These are phyloP conservation scores for Strigomonas oncopelti DNA, from an alignment of 208 protist species.

Conservation along the genomic window DNA sequence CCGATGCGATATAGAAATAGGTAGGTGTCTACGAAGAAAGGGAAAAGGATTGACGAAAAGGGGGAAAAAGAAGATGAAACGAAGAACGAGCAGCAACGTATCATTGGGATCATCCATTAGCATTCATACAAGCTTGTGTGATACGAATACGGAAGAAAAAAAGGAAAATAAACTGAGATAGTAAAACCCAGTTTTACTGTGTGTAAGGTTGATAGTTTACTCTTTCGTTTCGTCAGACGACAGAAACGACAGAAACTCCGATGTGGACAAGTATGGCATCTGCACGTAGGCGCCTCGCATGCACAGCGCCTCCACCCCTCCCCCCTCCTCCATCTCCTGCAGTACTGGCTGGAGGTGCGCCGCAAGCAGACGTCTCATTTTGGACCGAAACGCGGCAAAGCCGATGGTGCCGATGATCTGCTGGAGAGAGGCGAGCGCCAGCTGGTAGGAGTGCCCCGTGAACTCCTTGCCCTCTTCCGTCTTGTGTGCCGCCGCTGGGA, in stretches of 20 bases:
- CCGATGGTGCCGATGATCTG: constrained; percentile 30
- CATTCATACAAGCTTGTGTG: no score
- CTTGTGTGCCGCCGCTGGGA: background rate
- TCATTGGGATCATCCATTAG: constrained; percentile 1
- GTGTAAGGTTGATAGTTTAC: background rate
- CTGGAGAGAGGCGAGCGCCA: constrained; percentile 35
- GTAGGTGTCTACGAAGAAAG: background rate
- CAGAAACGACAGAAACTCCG: constrained; percentile 12
- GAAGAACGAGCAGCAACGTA: constrained; percentile 2
- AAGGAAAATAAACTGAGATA: background rate
- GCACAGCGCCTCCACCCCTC: constrained; percentile 16
- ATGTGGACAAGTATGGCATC: constrained; percentile 21
- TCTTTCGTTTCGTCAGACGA: background rate
- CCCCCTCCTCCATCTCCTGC: constrained; percentile 15
- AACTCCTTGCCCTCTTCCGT: constrained; percentile 67
- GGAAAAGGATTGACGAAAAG: constrained; percentile 14
- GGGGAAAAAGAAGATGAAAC: constrained; percentile 17
- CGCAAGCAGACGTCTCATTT: constrained; percentile 29
- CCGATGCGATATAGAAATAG: background rate
- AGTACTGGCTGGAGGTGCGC: constrained; percentile 20
- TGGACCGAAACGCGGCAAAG: constrained; percentile 29
- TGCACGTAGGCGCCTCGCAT: constrained; percentile 8
- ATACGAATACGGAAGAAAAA: no score
- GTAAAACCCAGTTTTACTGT: background rate
- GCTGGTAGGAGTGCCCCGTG: constrained; percentile 62